Base-by-base conservation (phyloP, 257 asterid species). In the Solanum ossicruentum region DNA sequence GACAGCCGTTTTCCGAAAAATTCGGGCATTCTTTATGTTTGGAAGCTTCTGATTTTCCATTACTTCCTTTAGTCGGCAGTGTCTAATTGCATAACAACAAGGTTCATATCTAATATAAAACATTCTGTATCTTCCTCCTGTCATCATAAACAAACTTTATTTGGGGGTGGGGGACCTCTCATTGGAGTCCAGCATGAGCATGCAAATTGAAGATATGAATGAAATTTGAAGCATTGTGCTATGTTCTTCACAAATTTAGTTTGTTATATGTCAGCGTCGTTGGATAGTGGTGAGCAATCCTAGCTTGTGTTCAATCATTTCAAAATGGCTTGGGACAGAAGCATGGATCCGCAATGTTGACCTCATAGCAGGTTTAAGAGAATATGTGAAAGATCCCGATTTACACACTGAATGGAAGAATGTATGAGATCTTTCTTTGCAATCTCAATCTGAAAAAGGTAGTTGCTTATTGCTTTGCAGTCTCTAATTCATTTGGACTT, bases 271-370 rank as follows among this genome's bases (percentile, higher is more conserved):
- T 54, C 89, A 90, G 93, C 90, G 93, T 28, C 90, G 93, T 41
- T 90, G 93, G 93, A 88, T 90, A 72, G 93, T 90, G 85, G 93
- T 90, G 89, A 89, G 93, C 90, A 90, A 90, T 90, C 91, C 93
- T 84, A 86, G 89, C 75, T 70, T 90, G 81, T 86, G 90, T 85
- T 85, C 91, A 43, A 88, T 90, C 86, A 89, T 90, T 83, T 87
- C 93, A 87, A 90, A 87, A 86, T 90, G 93, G 93, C 89, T 90
- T 54, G 91, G 91, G 84, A 90, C 91, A 85, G 93, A 90, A 87
- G 87, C 90, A 52, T 90, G 93, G 91, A 86, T 90, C 84, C 88
- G 89, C 80, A 86, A 90, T 85, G 77, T 89, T 84, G 93, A 90
- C 84, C 89, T 90, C 51, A 67, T 90, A 85, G 84, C 87, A 32